Base-by-base conservation (phyloP, 768 basidiomycete species). In the Phylloporus rhodoxanthus region DNA sequence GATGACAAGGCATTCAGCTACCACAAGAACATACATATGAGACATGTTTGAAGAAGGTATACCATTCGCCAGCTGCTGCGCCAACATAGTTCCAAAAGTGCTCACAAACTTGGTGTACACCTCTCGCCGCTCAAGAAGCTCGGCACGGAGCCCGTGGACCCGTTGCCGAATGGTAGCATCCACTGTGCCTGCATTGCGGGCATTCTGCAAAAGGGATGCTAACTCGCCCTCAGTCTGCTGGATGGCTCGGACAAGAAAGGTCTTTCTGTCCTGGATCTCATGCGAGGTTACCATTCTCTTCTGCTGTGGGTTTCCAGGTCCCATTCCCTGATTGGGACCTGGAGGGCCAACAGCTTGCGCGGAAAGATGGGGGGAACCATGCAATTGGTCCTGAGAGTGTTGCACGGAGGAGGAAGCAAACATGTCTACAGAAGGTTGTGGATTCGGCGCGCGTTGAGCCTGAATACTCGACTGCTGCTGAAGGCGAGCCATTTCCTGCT, bases 321-420 rank as follows among this genome's bases (percentile, higher is more conserved):
- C 47, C 53, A 64, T 60, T n/a, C 56, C 60, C 40, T 58, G 66
- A 49, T 55, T 56, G 14, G 52, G 32, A 26, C 57, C 53, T 10
- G 58, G 45, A 5, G 56, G 52, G 14, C 55, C 65, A 3, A 56
- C 50, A 17, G 62, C 28, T 28, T 64, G 67, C 28, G 55, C 45
- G 8, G 54, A 17, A 14, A 65, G 57, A 64, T 74, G 71, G n/a
- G 76, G 81, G 25, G 78, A 77, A 5, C 75, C 70, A 9, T 75
- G 78, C 58, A 81, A 70, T 23, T 68, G 72, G 23, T 77, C 75
- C 54, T 68, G 57, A 26, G 64, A 64, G 25, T 64, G 46, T 13
- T 57, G 63, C 65, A 78, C 70, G 21, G 68, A 69, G n/a, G 76
- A 67, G 8, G 77, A 64, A 19, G 73, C 57, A 60, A 81, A 80